These are phyloP conservation scores for Inga laurina DNA, from an alignment of 306 rosid species.

Conservation along the genomic window DNA sequence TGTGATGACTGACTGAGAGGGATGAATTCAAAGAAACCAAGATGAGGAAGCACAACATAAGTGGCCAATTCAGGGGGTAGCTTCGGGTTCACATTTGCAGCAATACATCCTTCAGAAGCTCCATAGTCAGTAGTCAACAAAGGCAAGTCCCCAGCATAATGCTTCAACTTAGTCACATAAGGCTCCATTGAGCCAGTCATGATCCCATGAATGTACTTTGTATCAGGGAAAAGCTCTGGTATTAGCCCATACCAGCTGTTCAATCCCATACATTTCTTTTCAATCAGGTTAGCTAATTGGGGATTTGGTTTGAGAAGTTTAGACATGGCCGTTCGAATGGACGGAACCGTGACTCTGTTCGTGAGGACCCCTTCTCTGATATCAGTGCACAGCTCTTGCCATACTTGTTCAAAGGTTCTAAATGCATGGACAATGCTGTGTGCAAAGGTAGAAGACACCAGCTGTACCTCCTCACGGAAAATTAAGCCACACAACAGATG, in stretches of 20 bases:
- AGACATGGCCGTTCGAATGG: slow-evolving; percentile 62
- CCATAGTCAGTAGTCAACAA: slow-evolving; percentile 89
- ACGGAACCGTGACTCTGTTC: slow-evolving; percentile 52
- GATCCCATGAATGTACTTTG: slow-evolving; percentile 76
- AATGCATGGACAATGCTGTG: not conserved
- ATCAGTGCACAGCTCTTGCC: slow-evolving; percentile 49
- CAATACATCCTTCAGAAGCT: slow-evolving; percentile 94
- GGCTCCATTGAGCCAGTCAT: slow-evolving; percentile 99
- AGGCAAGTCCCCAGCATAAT: slow-evolving; percentile 77
- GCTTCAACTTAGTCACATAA: slow-evolving; percentile 75
- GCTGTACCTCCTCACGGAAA: not conserved
- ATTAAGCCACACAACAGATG: not conserved
- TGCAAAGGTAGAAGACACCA: not conserved
- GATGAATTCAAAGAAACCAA: slow-evolving; percentile 89
- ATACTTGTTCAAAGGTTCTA: not conserved
- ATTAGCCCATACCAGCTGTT: slow-evolving; percentile 93
- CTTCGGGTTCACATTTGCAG: slow-evolving; percentile 71
- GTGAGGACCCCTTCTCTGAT: slow-evolving; percentile 67
- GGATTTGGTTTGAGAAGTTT: slow-evolving; percentile 78
- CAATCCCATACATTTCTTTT: slow-evolving; percentile 55
- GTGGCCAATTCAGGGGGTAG: slow-evolving; percentile 69
- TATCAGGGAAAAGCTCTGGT: slow-evolving; percentile 84
- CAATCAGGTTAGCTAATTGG: slow-evolving; percentile 57
- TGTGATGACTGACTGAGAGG: slow-evolving; percentile 42
- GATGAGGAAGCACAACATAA: slow-evolving; percentile 76